Conservation (phyloP, 306 rosid species). For the Quercus wislizeni region DNA sequence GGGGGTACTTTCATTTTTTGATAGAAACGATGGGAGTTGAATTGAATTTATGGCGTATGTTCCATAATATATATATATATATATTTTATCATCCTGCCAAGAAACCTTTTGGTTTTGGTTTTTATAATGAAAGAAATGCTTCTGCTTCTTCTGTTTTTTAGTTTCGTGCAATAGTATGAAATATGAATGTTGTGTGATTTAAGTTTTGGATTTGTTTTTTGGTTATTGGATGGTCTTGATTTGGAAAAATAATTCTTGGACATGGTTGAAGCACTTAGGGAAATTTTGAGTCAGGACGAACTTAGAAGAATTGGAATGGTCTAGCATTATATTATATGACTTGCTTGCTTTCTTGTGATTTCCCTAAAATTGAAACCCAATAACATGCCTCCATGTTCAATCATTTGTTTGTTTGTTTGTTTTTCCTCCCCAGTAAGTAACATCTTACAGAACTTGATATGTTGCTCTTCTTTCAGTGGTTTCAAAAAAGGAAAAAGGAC, state of each 20-base stretch:
- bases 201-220: neutral
- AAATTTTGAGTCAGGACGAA: neutral
- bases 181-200: neutral
- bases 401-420: neutral
- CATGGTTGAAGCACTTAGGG: neutral
- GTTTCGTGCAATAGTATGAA: too few relatives aligned
- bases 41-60: too few relatives aligned
- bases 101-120: too few relatives aligned
- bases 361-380: neutral
- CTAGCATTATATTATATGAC: neutral
- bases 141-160: too few relatives aligned
- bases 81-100: too few relatives aligned
- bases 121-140: too few relatives aligned
- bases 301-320: neutral
- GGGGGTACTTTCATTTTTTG: too few relatives aligned
- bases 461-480: conserved; percentile 36
- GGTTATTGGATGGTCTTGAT: neutral
- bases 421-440: neutral
- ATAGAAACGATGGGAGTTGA: too few relatives aligned
- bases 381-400: neutral
- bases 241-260: neutral
- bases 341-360: neutral
- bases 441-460: neutral
- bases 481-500: conserved; percentile 50
- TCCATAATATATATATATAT: too few relatives aligned